Conservation (phyloP, 352 stramenopile species). For the Saprolegnia parasitica region DNA sequence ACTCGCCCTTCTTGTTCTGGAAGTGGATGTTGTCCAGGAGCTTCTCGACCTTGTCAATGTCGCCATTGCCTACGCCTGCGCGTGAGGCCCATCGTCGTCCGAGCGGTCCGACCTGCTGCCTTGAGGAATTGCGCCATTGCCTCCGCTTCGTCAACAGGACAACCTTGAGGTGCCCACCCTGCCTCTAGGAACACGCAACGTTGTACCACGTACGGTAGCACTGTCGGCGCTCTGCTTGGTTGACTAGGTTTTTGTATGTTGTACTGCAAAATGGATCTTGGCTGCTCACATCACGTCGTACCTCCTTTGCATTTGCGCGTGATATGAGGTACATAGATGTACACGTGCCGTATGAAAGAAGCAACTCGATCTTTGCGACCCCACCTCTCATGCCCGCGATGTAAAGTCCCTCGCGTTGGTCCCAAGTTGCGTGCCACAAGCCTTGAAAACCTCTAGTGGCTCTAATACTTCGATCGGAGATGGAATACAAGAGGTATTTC, state of each 20-base stretch:
- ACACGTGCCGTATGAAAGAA: too few relatives aligned
- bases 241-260: too few relatives aligned
- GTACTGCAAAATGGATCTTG: too few relatives aligned
- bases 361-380: not conserved
- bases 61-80: slow-evolving; percentile 44
- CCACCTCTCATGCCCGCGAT: not conserved
- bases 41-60: slow-evolving; percentile 68
- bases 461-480: not conserved
- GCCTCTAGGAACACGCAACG: not conserved
- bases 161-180: not conserved
- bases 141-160: not conserved
- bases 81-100: not conserved
- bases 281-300: too few relatives aligned
- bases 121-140: slow-evolving; percentile 34
- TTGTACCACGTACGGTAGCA: not conserved
- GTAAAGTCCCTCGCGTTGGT: too few relatives aligned
- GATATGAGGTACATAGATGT: too few relatives aligned
- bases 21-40: slow-evolving; percentile 59
- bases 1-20: slow-evolving; percentile 83
- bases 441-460: not conserved
- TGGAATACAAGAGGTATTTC: not conserved
- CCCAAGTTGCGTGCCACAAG: too few relatives aligned
- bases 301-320: too few relatives aligned
- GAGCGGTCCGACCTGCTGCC: slow-evolving; percentile 30
- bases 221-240: too few relatives aligned